These are phyloP conservation scores for Myriosclerotinia curreyana DNA, from an alignment of 2,329 filamentous ascomycete species.

Conservation along the genomic window DNA sequence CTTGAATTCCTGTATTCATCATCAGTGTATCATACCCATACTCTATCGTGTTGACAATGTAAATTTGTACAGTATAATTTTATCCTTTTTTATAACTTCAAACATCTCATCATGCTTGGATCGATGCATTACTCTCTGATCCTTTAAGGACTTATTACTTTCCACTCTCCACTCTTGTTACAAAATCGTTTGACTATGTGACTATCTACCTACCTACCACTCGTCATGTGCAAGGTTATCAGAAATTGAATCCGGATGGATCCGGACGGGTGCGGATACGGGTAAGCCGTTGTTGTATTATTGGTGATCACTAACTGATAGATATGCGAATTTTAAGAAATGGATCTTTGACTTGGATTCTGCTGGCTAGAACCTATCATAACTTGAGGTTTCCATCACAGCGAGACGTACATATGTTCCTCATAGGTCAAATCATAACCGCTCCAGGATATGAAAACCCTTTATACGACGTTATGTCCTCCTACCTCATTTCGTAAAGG, in stretches of 20 bases:
- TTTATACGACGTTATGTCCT: conserved; percentile 8
- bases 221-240: background rate
- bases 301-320: conserved; percentile 8
- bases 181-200: background rate
- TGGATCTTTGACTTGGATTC: conserved; percentile 2
- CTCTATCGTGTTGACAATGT: too few species aligned
- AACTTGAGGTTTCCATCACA: background rate
- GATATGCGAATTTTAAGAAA: background rate
- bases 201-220: background rate
- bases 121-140: background rate
- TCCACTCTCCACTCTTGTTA: background rate
- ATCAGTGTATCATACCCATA: too few species aligned
- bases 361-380: background rate
- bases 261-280: background rate
- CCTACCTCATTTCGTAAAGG: conserved; percentile 13
- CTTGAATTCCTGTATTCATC: too few species aligned
- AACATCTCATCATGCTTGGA: background rate
- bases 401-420: conserved; percentile 9
- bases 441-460: conserved; percentile 9
- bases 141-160: background rate
- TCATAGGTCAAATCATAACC: conserved; percentile 6
- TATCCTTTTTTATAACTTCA: background rate
- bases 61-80: background rate
- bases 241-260: background rate
- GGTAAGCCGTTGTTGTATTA: conserved; percentile 6